Base-by-base conservation (phyloP, 2,329 filamentous ascomycete species). In the Fusarium sambucinum region DNA sequence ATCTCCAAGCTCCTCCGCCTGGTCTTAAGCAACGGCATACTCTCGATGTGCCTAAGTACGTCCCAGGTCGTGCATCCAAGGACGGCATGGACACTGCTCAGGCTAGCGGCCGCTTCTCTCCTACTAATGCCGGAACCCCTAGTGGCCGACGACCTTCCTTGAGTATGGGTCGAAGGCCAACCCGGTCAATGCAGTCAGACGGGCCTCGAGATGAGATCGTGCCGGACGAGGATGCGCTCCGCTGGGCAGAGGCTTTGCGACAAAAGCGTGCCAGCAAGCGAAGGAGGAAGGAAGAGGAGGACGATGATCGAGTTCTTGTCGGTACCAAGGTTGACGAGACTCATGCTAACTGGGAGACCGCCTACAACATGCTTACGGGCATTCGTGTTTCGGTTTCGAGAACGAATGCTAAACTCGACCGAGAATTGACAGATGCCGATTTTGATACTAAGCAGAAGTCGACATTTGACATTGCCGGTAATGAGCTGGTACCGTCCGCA, bases 311-410 rank as follows among this genome's bases (percentile, higher is more conserved):
- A 66, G 95, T 99, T 12, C 87, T 98, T 32, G 94, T 99, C 19
- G 96, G 96, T 62, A 99, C 93, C 60, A 98, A 97, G 82, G 96
- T 99, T 53, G 96, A 99, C 77, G 94, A 98, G 82, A 92, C 93
- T 75, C 96, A 99, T 79, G 92, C 93, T 71, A 98, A 98, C 79
- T 99, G 92, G 90, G 94, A 97, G 44, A 97, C 94, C 3, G 96
- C 96, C 61, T 99, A 99, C 84, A 99, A 99, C 80, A 99, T 99
- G 96, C 87, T 99, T 82, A 99, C 96, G 38, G 96, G 96, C 68
- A 99, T 99, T 77, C 94, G 96, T 57, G 97, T 98, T 74, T 94
- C 93, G 42, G 96, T 99, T 27, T 98, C 94, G 68, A 87, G 96
- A 74, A 97, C 94, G 58, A 98, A 99, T 77, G 96, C 96, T 44